phyloP scores from a whole-genome alignment of 352 stramenopile genomes.

The Saprolegnia diclina region DNA sequence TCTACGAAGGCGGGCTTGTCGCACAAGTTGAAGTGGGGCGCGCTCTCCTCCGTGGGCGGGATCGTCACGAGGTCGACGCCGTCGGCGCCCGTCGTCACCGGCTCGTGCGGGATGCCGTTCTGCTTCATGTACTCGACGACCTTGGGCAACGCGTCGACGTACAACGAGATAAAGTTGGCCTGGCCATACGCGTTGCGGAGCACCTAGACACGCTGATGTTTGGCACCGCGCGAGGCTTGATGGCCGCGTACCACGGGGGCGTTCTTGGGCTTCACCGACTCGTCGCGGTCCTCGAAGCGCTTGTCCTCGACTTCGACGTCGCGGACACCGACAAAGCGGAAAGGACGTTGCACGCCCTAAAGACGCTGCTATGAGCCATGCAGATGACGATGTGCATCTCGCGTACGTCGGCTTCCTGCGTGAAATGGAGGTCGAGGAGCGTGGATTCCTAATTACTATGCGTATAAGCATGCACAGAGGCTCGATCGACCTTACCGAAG shows the following conservation, averaged over 20 bases:
- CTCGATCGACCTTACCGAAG: constrained; percentile 3
- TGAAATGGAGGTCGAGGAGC: constrained; percentile 22
- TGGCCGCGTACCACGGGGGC: constrained; percentile 23
- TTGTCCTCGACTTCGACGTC: constrained; percentile 74
- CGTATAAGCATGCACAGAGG: background rate
- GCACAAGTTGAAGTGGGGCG: constrained; percentile 76
- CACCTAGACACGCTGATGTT: background rate
- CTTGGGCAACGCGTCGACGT: constrained; percentile 64
- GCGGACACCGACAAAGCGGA: constrained; percentile 73
- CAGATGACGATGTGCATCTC: background rate
- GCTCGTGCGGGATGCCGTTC: constrained; percentile 59
- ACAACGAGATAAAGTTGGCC: constrained; percentile 82
- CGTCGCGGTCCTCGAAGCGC: constrained; percentile 49
- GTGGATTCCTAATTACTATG: background rate
- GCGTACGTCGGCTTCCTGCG: constrained; percentile 23
- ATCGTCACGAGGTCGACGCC: constrained; percentile 66
- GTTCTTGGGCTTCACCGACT: constrained; percentile 46
- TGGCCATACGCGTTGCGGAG: constrained; percentile 71
- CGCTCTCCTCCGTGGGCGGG: constrained; percentile 53
- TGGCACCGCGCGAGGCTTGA: background rate
- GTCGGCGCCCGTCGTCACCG: constrained; percentile 52
- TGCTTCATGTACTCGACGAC: constrained; percentile 61
- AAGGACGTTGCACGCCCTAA: constrained; percentile 29
- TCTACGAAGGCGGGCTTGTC: constrained; percentile 74
- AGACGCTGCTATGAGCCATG: background rate